phyloP scores from a whole-genome alignment of 164 flowering plant genomes.

The Nymphaea thermarum region DNA sequence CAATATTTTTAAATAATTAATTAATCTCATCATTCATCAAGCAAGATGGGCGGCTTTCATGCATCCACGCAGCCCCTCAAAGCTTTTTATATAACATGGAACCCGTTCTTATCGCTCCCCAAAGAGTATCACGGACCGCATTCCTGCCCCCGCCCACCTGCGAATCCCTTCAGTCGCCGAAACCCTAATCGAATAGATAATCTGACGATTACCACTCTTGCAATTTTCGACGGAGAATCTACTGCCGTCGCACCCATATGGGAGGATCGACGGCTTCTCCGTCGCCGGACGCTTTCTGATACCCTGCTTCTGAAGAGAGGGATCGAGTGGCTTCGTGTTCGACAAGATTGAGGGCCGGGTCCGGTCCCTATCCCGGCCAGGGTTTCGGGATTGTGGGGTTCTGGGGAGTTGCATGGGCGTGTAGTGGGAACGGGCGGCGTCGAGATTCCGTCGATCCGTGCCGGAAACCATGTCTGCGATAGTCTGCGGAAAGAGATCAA shows the following conservation, averaged over 20 bases:
- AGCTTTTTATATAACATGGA: no score
- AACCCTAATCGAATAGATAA: neutral
- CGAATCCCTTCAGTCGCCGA: neutral
- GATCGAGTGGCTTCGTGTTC: neutral
- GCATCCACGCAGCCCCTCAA: no score
- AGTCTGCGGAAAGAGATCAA: conserved; percentile 2
- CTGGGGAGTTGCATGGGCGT: conserved; percentile 1
- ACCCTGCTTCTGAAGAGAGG: neutral
- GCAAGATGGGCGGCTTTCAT: neutral
- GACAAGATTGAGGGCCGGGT: neutral
- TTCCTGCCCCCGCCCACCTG: neutral
- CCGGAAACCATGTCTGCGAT: conserved; percentile 2
- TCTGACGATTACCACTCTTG: neutral
- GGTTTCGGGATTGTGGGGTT: neutral
- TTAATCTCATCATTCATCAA: neutral
- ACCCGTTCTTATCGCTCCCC: neutral
- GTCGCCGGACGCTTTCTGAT: neutral
- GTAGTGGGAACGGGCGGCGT: neutral
- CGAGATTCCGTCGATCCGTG: neutral
- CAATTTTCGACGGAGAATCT: neutral
- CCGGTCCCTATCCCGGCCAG: neutral
- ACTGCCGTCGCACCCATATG: neutral
- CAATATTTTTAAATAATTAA: neutral
- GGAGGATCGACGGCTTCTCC: neutral
- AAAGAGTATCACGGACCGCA: no score